These are phyloP conservation scores for Phytopythium cucurbitacearum DNA, from an alignment of 352 stramenopile genomes.

Conservation along the genomic window DNA sequence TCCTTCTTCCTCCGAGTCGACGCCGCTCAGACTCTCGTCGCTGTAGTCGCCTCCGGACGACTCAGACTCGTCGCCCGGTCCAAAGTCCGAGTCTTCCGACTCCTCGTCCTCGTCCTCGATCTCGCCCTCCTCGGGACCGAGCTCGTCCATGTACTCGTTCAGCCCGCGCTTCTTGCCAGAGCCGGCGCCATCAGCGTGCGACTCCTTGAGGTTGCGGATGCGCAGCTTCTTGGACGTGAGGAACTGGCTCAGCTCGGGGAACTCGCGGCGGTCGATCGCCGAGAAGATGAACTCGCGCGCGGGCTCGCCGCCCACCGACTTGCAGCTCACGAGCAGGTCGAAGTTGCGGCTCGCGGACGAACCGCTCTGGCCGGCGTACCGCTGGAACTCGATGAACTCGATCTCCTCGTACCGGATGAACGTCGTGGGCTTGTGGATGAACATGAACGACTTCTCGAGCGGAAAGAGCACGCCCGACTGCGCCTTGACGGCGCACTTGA, in stretches of 20 bases:
- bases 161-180: constrained; percentile 72
- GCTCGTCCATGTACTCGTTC: constrained; percentile 75
- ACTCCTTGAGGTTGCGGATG: constrained; percentile 92
- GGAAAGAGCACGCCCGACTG: constrained; percentile 97
- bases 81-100: constrained; percentile 93
- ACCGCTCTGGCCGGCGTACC: constrained; percentile 90
- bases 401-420: constrained; percentile 99
- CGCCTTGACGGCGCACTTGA: constrained; percentile 92
- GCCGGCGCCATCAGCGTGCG: constrained; percentile 34
- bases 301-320: constrained; percentile 77
- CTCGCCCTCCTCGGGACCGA: constrained; percentile 83
- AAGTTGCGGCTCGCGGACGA: constrained; percentile 93
- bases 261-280: constrained; percentile 95
- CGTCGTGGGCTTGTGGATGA: constrained; percentile 99
- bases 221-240: constrained; percentile 93
- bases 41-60: constrained; percentile 79
- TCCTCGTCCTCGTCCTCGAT: constrained; percentile 89
- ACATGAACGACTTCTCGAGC: constrained; percentile 99
- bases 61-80: constrained; percentile 60
- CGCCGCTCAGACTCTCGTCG: constrained; percentile 74
- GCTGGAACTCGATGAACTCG: constrained; percentile 97
- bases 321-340: constrained; percentile 92
- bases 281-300: constrained; percentile 93
- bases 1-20: constrained; percentile 78
- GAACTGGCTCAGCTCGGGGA: constrained; percentile 93